A percentile compares a stretch with the other conserved stretches of the same genome.
phyloP scores from a whole-genome alignment of 2,329 filamentous ascomycete species.

The Paecilomyces fulvus region DNA sequence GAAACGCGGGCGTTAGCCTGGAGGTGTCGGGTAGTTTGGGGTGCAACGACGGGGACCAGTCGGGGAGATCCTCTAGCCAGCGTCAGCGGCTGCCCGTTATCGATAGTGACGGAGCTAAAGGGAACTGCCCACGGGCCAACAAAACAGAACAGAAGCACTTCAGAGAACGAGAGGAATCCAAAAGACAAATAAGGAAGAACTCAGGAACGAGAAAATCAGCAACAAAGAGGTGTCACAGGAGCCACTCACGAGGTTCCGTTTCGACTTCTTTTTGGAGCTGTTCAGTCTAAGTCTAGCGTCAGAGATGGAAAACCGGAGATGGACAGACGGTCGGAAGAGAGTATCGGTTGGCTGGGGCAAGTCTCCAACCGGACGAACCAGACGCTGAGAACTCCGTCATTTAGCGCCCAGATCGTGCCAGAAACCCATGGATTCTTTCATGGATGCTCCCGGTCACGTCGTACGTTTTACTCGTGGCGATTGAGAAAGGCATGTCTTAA shows the following conservation, averaged over 20 bases:
- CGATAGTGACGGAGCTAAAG: slow-evolving; percentile 1
- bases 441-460: no score
- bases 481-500: no score
- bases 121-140: neutral
- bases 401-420: neutral
- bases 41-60: neutral
- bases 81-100: neutral
- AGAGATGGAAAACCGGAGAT: neutral
- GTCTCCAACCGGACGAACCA: neutral
- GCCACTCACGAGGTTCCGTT: neutral
- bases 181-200: neutral
- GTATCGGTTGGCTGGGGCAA: no score
- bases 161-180: neutral
- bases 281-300: neutral
- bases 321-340: no score
- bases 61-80: neutral
- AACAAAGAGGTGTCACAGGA: neutral
- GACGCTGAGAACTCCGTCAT: neutral
- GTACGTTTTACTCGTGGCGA: no score
- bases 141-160: neutral
- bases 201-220: neutral
- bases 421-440: neutral
- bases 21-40: neutral
- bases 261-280: no score
- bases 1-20: neutral